Conservation (phyloP, 495 filamentous ascomycete genomes). For the Annulohypoxylon moriforme region DNA sequence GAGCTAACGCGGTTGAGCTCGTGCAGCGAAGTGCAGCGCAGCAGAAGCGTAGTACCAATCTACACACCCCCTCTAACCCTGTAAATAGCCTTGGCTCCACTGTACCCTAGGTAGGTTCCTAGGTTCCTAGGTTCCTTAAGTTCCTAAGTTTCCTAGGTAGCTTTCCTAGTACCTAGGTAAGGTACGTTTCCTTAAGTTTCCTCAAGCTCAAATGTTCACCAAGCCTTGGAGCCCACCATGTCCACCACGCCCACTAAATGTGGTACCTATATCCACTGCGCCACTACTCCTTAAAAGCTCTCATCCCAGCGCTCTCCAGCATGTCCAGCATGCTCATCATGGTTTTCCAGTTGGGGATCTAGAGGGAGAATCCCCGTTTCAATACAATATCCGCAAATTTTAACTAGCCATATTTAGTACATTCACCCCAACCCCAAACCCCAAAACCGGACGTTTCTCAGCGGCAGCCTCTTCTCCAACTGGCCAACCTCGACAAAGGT, state of each 20-base stretch:
- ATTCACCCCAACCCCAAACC: constrained; percentile 31
- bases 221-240: constrained; percentile 1
- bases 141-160: too few relatives aligned
- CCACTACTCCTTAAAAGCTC: constrained; percentile 14
- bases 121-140: too few relatives aligned
- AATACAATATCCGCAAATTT: not conserved
- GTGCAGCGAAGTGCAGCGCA: constrained; percentile 2
- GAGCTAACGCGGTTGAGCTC: constrained; percentile 31
- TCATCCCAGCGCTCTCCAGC: constrained; percentile 1
- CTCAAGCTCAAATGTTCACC: not conserved
- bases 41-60: not conserved
- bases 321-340: not conserved
- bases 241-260: constrained; percentile 26
- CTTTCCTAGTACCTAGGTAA: too few relatives aligned
- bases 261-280: constrained; percentile 28
- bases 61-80: constrained; percentile 32
- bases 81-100: constrained; percentile 12
- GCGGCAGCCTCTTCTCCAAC: constrained; percentile 38
- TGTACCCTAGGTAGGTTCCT: not conserved
- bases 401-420: constrained; percentile 39
- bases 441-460: constrained; percentile 38
- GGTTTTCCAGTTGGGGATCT: constrained; percentile 15
- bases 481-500: constrained; percentile 32
- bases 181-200: not conserved
- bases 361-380: constrained; percentile 18